Percentiles rank a stretch among this genome's conserved stretches.
phyloP scores from a whole-genome alignment of 495 filamentous ascomycete genomes.

The Cairneyella variabilis region DNA sequence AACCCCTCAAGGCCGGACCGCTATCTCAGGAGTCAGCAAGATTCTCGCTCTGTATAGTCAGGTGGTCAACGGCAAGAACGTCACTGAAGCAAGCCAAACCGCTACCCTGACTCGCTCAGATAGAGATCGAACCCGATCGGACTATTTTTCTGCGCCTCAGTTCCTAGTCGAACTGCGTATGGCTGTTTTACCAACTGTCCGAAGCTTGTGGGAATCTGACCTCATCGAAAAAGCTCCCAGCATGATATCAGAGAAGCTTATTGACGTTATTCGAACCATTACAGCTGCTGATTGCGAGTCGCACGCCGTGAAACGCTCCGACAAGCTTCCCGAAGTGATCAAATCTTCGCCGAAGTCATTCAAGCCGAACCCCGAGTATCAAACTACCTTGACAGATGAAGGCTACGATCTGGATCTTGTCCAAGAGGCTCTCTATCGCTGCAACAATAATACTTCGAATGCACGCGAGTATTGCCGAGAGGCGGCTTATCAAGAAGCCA shows the following conservation, averaged over 20 bases:
- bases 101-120: slow-evolving; percentile 43
- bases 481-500: slow-evolving; percentile 32
- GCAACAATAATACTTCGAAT: slow-evolving; percentile 56
- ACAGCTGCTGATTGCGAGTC: slow-evolving; percentile 72
- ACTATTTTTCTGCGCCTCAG: slow-evolving; percentile 69
- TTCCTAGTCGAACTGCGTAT: slow-evolving; percentile 85
- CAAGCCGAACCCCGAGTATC: slow-evolving; percentile 44
- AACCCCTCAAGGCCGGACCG: slow-evolving; percentile 31
- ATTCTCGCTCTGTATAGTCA: slow-evolving; percentile 79
- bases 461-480: slow-evolving; percentile 75
- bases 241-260: slow-evolving; percentile 69
- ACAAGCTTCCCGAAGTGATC: slow-evolving; percentile 35
- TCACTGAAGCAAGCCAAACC: slow-evolving; percentile 69
- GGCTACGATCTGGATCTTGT: slow-evolving; percentile 56
- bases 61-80: slow-evolving; percentile 69
- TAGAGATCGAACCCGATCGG: slow-evolving; percentile 52
- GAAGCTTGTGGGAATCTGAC: slow-evolving; percentile 76
- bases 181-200: slow-evolving; percentile 74
- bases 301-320: slow-evolving; percentile 56
- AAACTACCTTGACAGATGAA: slow-evolving; percentile 38
- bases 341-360: slow-evolving; percentile 31
- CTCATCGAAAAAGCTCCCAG: slow-evolving; percentile 75
- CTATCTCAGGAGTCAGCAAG: slow-evolving; percentile 63
- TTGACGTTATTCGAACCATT: slow-evolving; percentile 79
- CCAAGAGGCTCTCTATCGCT: slow-evolving; percentile 78